Conservation (phyloP, 2,329 filamentous ascomycete species). For the Alternaria sp. region DNA sequence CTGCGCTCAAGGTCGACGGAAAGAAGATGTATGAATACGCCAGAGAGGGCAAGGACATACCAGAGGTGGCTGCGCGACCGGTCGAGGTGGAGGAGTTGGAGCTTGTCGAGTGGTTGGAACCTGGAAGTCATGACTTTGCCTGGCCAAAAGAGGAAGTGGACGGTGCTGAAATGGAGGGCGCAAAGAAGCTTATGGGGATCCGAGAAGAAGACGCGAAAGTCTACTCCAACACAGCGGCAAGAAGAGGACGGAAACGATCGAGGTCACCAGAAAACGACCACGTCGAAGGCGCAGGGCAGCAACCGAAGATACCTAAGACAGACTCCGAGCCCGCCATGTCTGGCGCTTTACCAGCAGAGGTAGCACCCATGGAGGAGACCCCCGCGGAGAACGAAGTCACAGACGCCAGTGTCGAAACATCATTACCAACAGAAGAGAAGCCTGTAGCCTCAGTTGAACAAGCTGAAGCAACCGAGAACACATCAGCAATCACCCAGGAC, state of each 20-base stretch:
- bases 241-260: conserved; percentile 35
- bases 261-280: conserved; percentile 20
- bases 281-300: conserved; percentile 22
- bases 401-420: not conserved
- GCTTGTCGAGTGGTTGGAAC: conserved; percentile 82
- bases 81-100: conserved; percentile 81
- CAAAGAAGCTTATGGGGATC: conserved; percentile 67
- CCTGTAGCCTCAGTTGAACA: not conserved
- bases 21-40: conserved; percentile 97
- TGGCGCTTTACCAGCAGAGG: conserved; percentile 35
- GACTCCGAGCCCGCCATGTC: conserved; percentile 43
- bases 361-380: not conserved
- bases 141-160: conserved; percentile 84
- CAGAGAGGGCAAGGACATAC: conserved; percentile 83
- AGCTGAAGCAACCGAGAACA: not conserved
- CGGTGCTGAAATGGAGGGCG: conserved; percentile 75
- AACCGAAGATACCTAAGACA: conserved; percentile 33
- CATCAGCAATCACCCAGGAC: not conserved
- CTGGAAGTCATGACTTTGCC: conserved; percentile 77
- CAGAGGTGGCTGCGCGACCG: conserved; percentile 81
- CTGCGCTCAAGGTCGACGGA: conserved; percentile 88
- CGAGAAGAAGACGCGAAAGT: conserved; percentile 38
- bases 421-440: conserved; percentile 1
- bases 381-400: not conserved
- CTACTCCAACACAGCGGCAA: conserved; percentile 27